A percentile compares a stretch with the other conserved stretches of the same genome.
phyloP scores from a whole-genome alignment of 768 basidiomycete genomes.

The Pisolithus tinctorius region DNA sequence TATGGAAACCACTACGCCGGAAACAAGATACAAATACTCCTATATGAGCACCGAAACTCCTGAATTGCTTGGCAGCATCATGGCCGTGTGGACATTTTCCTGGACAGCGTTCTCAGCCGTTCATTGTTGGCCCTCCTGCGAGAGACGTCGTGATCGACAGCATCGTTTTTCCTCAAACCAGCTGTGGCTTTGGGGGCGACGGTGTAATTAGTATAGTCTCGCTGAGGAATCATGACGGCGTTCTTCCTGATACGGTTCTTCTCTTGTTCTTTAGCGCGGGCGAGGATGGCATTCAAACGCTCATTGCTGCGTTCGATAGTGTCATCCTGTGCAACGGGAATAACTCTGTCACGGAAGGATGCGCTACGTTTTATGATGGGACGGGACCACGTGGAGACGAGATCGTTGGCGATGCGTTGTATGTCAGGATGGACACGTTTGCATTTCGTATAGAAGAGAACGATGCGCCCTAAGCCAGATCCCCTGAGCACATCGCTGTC shows the following conservation, averaged over 20 bases:
- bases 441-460: slow-evolving; percentile 95
- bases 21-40: background rate
- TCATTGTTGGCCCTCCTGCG: slow-evolving; percentile 71
- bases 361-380: slow-evolving; percentile 89
- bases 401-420: slow-evolving; percentile 71
- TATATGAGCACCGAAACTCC: background rate
- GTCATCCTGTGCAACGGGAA: slow-evolving; percentile 48
- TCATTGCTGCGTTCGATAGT: slow-evolving; percentile 37
- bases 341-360: slow-evolving; percentile 67
- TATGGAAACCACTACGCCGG: background rate
- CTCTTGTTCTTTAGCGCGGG: slow-evolving; percentile 59
- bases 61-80: background rate
- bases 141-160: slow-evolving; percentile 70
- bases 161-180: slow-evolving; percentile 47
- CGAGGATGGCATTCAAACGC: slow-evolving; percentile 62
- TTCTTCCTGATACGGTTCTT: slow-evolving; percentile 68
- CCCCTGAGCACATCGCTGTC: slow-evolving; percentile 88
- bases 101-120: slow-evolving; percentile 57
- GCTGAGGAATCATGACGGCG: slow-evolving; percentile 76
- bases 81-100: slow-evolving; percentile 33
- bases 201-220: slow-evolving; percentile 70
- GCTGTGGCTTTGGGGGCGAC: slow-evolving; percentile 63
- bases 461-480: slow-evolving; percentile 79
- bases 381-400: slow-evolving; percentile 82
- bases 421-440: slow-evolving; percentile 83